A percentile compares a stretch with the other conserved stretches of the same genome.
Conservation (phyloP, 495 filamentous ascomycete species). For the Penicillium crystallinum region DNA sequence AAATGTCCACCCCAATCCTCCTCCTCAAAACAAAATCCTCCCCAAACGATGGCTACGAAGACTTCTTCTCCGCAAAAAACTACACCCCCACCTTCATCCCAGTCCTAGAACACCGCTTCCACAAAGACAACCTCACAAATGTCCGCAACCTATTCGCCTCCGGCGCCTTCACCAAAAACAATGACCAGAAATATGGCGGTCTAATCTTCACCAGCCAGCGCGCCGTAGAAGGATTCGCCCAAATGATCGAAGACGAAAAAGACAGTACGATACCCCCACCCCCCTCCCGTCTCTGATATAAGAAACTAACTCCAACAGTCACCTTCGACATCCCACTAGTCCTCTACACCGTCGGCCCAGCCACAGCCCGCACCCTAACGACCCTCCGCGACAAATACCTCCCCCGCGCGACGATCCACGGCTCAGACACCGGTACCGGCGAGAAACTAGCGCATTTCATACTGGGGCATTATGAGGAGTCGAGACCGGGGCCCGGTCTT, state of each 20-base stretch:
- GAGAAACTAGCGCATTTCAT: constrained; percentile 73
- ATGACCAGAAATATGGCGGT: constrained; percentile 59
- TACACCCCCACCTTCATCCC: constrained; percentile 67
- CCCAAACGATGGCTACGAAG: constrained; percentile 74
- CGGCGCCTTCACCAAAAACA: constrained; percentile 16
- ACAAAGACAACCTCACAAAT: constrained; percentile 39
- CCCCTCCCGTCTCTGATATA: neutral
- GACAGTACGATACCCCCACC: constrained; percentile 22
- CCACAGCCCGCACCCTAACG: constrained; percentile 69
- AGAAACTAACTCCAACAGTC: constrained; percentile 6
- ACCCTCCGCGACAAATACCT: constrained; percentile 45
- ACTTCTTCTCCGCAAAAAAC: constrained; percentile 54
- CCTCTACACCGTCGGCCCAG: constrained; percentile 88
- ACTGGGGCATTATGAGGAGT: constrained; percentile 58
- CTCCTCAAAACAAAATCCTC: constrained; percentile 83
- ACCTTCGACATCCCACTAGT: constrained; percentile 25
- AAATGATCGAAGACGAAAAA: constrained; percentile 49
- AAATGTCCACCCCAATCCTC: constrained; percentile 45
- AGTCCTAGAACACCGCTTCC: constrained; percentile 70
- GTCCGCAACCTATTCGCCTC: constrained; percentile 39
- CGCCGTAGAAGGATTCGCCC: constrained; percentile 78
- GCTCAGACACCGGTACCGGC: constrained; percentile 76
- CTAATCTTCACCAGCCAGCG: constrained; percentile 93
- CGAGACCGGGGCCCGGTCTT: constrained; percentile 49
- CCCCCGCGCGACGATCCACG: constrained; percentile 54